Base-by-base conservation (phyloP, 75 land plant species). In the Pseudotsuga menziesii region DNA sequence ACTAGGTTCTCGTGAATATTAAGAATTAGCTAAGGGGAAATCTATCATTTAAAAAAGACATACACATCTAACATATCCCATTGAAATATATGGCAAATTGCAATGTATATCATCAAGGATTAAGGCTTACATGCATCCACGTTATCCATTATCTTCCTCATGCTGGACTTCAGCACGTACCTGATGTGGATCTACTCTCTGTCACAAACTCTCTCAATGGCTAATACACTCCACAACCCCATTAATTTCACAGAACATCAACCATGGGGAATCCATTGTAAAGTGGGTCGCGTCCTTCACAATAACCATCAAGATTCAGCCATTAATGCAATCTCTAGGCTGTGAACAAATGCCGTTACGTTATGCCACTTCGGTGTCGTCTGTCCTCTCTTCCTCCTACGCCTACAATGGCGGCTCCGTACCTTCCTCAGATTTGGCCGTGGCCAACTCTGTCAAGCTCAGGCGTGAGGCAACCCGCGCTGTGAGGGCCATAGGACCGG, bases 401-500 rank as follows among this genome's bases (percentile, higher is more conserved):
- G 17, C 41, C 17, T 66, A 19, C 35, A 66, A 66, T 66, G 54
- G 54, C 54, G 2, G 54, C 54, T 48, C 54, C 11, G 54, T 9
- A 9, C 36, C 70, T 32, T 66, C 70, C 6, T 6, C 35, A 16
- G 36, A 66, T 66, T 35, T 66, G 36, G 29, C 35, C 36, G 16
- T 36, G 17, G 36, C 41, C 70, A 66, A 39, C n/a, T 35, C 22
- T 36, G 7, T 9, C 11, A 67, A 39, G 20, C 11, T 20, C 12
- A n/a, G n/a, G n/a, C 12, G 52, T 2, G 41, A n/a, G 25, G 7
- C 25, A 5, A 20, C 4, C 36, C 48, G 15, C 4, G 32, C 17
- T 52, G 61, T 57, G 70, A 26, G 55, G 62, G 64, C 22, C 14
- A 77, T 61, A 77, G 80, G 16, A 74, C 44, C 66, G 52, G 35